A percentile compares a stretch with the other conserved stretches of the same genome.
phyloP scores from a whole-genome alignment of 305 asterid species.

The Salvia sclarea region DNA sequence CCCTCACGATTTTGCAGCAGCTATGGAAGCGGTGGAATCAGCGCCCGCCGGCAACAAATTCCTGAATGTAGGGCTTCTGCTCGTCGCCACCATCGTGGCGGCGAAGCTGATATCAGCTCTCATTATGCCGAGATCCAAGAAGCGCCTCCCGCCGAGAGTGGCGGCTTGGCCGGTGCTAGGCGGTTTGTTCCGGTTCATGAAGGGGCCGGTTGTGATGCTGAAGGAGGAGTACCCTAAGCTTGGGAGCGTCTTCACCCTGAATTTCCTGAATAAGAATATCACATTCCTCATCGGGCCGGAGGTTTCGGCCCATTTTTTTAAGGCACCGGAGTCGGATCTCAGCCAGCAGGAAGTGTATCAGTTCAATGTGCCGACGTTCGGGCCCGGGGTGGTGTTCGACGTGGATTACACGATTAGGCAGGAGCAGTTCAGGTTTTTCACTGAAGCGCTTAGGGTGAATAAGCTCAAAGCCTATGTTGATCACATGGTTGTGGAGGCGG shows the following conservation, averaged over 20 bases:
- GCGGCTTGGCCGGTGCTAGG: constrained; percentile 67
- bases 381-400: constrained; percentile 97
- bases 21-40: constrained; percentile 48
- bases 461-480: constrained; percentile 88
- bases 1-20: background rate
- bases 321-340: constrained; percentile 92
- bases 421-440: constrained; percentile 95
- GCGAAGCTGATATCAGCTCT: constrained; percentile 66
- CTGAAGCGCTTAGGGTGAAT: constrained; percentile 81
- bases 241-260: constrained; percentile 88
- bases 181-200: constrained; percentile 69
- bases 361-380: constrained; percentile 90
- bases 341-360: constrained; percentile 86
- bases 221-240: constrained; percentile 89
- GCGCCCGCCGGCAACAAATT: constrained; percentile 36
- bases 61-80: constrained; percentile 52
- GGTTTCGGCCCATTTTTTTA: constrained; percentile 91
- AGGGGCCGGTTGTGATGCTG: constrained; percentile 87
- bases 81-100: constrained; percentile 67
- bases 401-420: constrained; percentile 84
- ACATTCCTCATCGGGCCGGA: constrained; percentile 94
- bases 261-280: constrained; percentile 68
- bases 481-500: constrained; percentile 83
- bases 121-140: constrained; percentile 70
- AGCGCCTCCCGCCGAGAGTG: constrained; percentile 72